Evolutionary conservation across 1,284 basidiomycete genomes (phyloP).

Genomic region (Cystobasidium pallidum): DNA sequence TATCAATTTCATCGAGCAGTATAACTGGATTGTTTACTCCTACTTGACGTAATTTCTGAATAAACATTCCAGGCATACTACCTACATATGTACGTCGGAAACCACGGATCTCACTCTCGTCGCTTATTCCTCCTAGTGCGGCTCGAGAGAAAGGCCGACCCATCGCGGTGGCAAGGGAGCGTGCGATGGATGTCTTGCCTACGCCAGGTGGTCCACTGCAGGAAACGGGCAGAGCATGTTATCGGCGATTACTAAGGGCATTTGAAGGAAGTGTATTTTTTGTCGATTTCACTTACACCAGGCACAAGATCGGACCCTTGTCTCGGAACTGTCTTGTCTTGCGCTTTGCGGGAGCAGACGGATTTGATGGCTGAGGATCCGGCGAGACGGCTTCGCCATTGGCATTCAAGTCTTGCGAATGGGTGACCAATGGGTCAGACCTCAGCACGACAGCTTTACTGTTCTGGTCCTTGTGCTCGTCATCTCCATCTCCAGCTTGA

Average conservation of each 20-base stretch:
- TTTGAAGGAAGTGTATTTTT: too few species aligned
- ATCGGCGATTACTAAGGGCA: too few species aligned
- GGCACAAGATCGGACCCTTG: conserved; percentile 82
- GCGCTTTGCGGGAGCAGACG: neutral
- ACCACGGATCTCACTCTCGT: conserved; percentile 59
- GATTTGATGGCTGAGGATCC: neutral
- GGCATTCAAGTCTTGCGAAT: neutral
- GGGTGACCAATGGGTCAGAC: neutral
- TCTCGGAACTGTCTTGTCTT: conserved; percentile 32
- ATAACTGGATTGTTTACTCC: conserved; percentile 59
- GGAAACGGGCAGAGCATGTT: conserved; percentile 55
- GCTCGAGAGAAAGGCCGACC: conserved; percentile 31
- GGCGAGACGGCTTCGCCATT: neutral
- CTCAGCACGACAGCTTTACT: neutral
- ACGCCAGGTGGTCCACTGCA: conserved; percentile 82
- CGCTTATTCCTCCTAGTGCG: conserved; percentile 58
- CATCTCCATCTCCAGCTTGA: conserved; percentile 34
- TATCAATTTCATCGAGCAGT: conserved; percentile 60
- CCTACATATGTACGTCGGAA: conserved; percentile 55
- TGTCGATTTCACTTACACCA: conserved; percentile 57
- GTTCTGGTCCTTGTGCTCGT: conserved; percentile 4
- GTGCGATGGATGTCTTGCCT: conserved; percentile 78
- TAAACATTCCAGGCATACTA: conserved; percentile 66
- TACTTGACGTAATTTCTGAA: conserved; percentile 55
- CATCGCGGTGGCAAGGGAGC: conserved; percentile 33